Conservation (phyloP, 257 asterid species). For the Anisodus tanguticus region DNA sequence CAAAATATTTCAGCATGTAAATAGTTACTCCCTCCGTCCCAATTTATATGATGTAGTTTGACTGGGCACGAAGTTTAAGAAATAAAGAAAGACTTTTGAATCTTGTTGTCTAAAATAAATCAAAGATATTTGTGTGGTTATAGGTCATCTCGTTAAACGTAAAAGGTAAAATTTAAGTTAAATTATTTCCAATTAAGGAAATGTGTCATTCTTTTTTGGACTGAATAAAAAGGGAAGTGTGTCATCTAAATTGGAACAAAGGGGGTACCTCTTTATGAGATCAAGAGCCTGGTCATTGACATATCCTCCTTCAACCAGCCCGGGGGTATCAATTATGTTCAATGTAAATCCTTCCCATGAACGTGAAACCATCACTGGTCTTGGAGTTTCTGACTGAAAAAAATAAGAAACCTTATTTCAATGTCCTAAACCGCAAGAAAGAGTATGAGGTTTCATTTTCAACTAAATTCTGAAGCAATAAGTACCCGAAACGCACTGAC, state of each 20-base stretch:
- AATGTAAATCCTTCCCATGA: slow-evolving; percentile 77
- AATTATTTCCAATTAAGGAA: too few species aligned
- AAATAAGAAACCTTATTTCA: background rate
- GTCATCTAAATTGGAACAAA: too few species aligned
- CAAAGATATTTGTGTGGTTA: too few species aligned
- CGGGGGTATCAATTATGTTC: slow-evolving; percentile 91
- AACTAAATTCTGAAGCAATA: background rate
- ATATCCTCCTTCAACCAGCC: slow-evolving; percentile 95
- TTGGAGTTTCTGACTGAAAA: slow-evolving; percentile 85
- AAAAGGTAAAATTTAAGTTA: too few species aligned
- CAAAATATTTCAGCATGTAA: slow-evolving; percentile 8
- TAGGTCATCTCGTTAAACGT: too few species aligned
- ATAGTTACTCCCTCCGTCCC: slow-evolving; percentile 6
- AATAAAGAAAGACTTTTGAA: too few species aligned
- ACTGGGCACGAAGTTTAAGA: too few species aligned
- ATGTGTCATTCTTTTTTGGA: too few species aligned
- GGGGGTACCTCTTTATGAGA: slow-evolving; percentile 70
- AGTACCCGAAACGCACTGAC: slow-evolving; percentile 95
- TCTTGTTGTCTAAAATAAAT: too few species aligned
- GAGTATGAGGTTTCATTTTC: background rate
- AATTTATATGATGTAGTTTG: too few species aligned
- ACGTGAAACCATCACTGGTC: slow-evolving; percentile 96
- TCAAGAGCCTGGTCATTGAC: slow-evolving; percentile 82
- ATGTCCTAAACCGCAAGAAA: background rate
- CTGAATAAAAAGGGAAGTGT: too few species aligned